These are phyloP conservation scores for Saccharum hybrid DNA, from an alignment of 202 grass and related monocot species.

Conservation along the genomic window DNA sequence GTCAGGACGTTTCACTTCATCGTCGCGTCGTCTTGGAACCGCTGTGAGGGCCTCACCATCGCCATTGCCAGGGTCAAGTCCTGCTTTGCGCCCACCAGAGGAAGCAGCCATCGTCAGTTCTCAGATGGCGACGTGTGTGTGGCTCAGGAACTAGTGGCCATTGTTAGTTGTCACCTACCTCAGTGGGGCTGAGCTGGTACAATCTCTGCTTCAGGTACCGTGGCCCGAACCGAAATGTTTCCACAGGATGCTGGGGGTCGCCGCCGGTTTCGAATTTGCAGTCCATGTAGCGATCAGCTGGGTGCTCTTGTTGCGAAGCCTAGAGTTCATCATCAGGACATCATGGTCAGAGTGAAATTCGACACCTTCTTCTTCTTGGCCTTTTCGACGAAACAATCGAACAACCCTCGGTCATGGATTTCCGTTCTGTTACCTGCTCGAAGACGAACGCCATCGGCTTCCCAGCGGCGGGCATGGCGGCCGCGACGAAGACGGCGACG, in stretches of 20 bases:
- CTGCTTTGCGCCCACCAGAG: too few relatives aligned
- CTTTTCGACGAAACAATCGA: not conserved
- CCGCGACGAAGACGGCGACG: slow-evolving; percentile 55
- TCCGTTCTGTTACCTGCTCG: not conserved
- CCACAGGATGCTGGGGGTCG: not conserved
- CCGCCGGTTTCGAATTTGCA: not conserved
- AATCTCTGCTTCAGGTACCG: not conserved
- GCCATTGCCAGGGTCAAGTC: too few relatives aligned
- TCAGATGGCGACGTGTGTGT: too few relatives aligned
- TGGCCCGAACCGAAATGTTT: not conserved
- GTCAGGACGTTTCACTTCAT: too few relatives aligned
- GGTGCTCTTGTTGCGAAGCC: too few relatives aligned
- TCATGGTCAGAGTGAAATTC: too few relatives aligned
- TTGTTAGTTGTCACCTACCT: not conserved
- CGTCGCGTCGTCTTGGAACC: too few relatives aligned
- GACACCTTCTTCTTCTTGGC: not conserved
- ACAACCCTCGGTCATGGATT: not conserved
- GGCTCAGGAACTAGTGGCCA: too few relatives aligned
- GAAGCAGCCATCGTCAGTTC: too few relatives aligned
- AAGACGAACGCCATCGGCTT: slow-evolving; percentile 27
- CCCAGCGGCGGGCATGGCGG: slow-evolving; percentile 43
- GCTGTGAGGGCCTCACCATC: too few relatives aligned
- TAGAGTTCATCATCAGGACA: not conserved
- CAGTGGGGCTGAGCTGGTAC: not conserved
- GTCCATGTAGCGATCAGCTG: not conserved